Base-by-base conservation (phyloP, 108 stramenopile species). In the Cyclotella baltica region DNA sequence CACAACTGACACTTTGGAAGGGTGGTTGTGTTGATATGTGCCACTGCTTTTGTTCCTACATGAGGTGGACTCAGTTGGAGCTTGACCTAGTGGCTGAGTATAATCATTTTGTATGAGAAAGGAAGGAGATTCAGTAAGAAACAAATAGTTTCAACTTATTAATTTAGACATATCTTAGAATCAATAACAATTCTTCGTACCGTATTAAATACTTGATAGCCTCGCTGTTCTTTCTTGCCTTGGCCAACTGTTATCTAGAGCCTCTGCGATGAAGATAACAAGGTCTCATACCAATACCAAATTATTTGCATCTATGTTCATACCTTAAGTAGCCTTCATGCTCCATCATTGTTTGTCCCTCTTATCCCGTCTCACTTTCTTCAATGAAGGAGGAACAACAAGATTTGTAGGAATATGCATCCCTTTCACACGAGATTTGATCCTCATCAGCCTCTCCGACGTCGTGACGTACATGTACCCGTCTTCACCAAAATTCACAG, bases 381-480 rank as follows among this genome's bases (percentile, higher is more conserved):
- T 81, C 22, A 34, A 48, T 6, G 73, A 23, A 34, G 62, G 52
- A 35, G 81, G 74, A 11, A 78, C 58, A 27, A 85, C 70, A 35
- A 87, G 38, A 62, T 87, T 84, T 8, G 80, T 84, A 9, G 87
- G 87, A 0, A 86, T n/a, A 0, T 31, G n/a, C 48, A 80, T 28
- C 15, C 83, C 83, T 51, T 72, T 70, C n/a, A 77, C 64, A 16
- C 79, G 85, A 43, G 80, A 67, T 57, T 73, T 73, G 8, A 90
- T 75, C 22, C 92, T 77, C 58, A 70, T 75, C 18, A 93, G 62
- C 56, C 70, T 51, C 52, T 69, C 53, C 5, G 51, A 35, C 22
- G 87, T 89, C 8, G 87, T 76, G 31, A 89, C 40, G 78, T 93
- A 93, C 3, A 91, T 53, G 57, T 87, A 93, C 16, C 77, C 75